Percentiles rank a stretch among this genome's conserved stretches.
Conservation (phyloP, 768 basidiomycete species). For the Tricholoma sp. region DNA sequence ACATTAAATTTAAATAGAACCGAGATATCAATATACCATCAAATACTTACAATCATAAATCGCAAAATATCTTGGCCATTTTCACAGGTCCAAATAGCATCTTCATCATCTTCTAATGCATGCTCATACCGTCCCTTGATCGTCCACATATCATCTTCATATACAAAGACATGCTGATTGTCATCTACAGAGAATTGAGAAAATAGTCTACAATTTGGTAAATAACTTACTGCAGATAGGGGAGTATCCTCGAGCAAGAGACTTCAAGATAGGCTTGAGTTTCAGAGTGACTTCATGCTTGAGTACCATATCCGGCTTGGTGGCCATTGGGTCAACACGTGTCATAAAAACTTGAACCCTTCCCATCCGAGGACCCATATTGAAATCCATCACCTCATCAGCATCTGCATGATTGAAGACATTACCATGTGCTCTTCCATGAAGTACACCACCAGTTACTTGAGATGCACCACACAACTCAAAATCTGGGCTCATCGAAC, state of each 20-base stretch:
- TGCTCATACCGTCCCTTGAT: not conserved
- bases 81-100: not conserved
- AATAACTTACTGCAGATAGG: not conserved
- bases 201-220: not conserved
- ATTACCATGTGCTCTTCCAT: not conserved
- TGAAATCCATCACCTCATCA: not conserved
- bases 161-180: not conserved
- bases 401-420: not conserved
- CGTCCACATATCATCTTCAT: not conserved
- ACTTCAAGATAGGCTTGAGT: not conserved
- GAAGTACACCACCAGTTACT: not conserved
- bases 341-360: not conserved
- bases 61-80: not conserved
- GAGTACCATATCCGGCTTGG: not conserved
- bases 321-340: not conserved
- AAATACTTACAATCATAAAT: not conserved
- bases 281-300: not conserved
- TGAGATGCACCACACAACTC: not conserved
- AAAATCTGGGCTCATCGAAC: not conserved
- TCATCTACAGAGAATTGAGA: not conserved
- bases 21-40: not conserved
- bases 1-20: not conserved
- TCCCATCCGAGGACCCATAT: not conserved
- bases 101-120: not conserved
- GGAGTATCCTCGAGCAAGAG: not conserved